Conservation (phyloP, 140 eudicot genomes). For the Erigeron philadelphicus region DNA sequence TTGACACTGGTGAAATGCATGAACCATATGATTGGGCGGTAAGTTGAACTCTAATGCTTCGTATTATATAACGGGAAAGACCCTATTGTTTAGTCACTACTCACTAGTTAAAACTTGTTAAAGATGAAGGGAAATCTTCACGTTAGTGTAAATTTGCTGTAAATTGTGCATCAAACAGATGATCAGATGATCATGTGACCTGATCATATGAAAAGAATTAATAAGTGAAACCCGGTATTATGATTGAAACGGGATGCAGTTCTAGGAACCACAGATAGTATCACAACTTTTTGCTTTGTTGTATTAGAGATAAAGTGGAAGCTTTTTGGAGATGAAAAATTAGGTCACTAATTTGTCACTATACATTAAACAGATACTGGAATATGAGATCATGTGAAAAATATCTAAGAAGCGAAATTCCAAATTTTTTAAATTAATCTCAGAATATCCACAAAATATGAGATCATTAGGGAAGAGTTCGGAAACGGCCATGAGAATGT, state of each 20-base stretch:
- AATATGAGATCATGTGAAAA: not conserved
- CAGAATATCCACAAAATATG: not conserved
- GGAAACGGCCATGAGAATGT: too few relatives aligned
- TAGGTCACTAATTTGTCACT: not conserved
- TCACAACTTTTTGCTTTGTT: not conserved
- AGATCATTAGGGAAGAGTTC: too few relatives aligned
- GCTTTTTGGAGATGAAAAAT: not conserved
- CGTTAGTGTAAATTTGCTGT: not conserved
- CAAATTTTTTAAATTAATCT: not conserved
- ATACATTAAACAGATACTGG: not conserved
- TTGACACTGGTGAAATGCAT: constrained; percentile 61
- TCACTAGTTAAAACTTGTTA: not conserved
- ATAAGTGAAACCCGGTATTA: not conserved
- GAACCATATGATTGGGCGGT: constrained; percentile 65
- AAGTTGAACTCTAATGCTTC: constrained; percentile 1
- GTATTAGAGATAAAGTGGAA: not conserved
- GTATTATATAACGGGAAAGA: not conserved
- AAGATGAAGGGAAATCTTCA: constrained; percentile 9
- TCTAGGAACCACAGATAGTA: not conserved
- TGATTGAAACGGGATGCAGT: not conserved
- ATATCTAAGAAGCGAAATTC: not conserved
- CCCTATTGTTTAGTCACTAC: not conserved
- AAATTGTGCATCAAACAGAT: not conserved
- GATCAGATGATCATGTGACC: not conserved
- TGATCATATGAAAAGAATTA: not conserved